Evolutionary conservation across 2,329 filamentous ascomycete species (phyloP).

Genomic region (Fusarium nisikadoi): DNA sequence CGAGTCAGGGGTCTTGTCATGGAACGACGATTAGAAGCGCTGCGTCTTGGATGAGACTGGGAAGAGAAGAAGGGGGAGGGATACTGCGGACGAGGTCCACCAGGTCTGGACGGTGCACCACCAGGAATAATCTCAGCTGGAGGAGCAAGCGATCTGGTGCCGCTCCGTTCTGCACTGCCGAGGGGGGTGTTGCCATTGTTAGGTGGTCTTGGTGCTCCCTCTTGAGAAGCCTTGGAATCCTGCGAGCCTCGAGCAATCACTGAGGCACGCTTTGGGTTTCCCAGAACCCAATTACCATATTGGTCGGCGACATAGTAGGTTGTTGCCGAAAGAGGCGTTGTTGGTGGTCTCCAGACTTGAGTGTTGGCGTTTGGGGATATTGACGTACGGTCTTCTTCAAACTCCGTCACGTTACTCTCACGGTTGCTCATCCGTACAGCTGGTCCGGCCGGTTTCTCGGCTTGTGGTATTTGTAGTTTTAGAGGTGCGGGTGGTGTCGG

Average conservation of each 20-base stretch:
- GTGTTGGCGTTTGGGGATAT: constrained; percentile 49
- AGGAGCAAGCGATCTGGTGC: constrained; percentile 35
- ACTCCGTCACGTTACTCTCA: constrained; percentile 62
- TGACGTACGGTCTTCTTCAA: constrained; percentile 60
- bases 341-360: constrained; percentile 62
- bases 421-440: constrained; percentile 37
- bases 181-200: constrained; percentile 30
- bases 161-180: background rate
- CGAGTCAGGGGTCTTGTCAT: constrained; percentile 37
- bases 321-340: constrained; percentile 57
- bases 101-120: constrained; percentile 37
- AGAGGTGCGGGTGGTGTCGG: constrained; percentile 39
- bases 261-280: constrained; percentile 49
- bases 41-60: constrained; percentile 37
- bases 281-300: constrained; percentile 64
- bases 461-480: constrained; percentile 46
- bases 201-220: constrained; percentile 24
- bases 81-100: constrained; percentile 34
- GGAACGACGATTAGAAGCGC: constrained; percentile 33
- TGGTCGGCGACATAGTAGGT: constrained; percentile 63
- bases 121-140: constrained; percentile 48
- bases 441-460: constrained; percentile 3
- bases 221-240: constrained; percentile 23
- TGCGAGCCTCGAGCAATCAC: constrained; percentile 40
- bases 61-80: constrained; percentile 42